Base-by-base conservation (phyloP, 1,139 yeast species). In the Protomyces inundatus region DNA sequence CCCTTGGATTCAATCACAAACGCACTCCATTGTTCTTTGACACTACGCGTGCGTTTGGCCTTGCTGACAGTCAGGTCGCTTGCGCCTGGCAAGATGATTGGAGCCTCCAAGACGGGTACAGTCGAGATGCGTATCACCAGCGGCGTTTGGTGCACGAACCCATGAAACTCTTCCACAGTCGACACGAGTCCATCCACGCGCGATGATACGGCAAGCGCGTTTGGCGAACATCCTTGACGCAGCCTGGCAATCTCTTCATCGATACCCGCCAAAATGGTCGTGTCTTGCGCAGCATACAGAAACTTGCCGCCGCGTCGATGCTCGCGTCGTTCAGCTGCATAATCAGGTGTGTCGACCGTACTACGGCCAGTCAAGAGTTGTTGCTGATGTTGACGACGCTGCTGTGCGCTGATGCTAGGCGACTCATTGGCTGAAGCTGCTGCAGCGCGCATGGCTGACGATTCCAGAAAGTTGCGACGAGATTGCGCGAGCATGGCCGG, bases 101-200 rank as follows among this genome's bases (percentile, higher is more conserved):
- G 32, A 14, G n/a, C 56, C 6, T 58, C 62, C 4, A 16, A 16
- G n/a, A 58, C 56, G 3, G 62, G 62, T 42, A 23, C 33, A 2
- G 53, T 53, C 16, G 45, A 16, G 34, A 58, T 58, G n/a, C 62
- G 62, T 12, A 58, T 56, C 14, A 51, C 46, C 50, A 58, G 52
- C 9, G 62, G 62, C 6, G 56, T 39, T 35, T 50, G 42, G 46
- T 58, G 45, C 35, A 55, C 53, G 46, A 58, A 58, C 12, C 62
- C 62, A 40, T 58, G 62, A 34, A 46, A 58, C n/a, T 58, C 62
- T 6, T 48, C 40, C 9, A 58, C 53, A 10, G 16, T 35, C 6
- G 54, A 23, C 7, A 33, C 35, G 9, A 42, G 42, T 5, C 62
- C 62, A 4, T 34, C 16, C n/a, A 34, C 56, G 5, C 56, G 55